Conservation (phyloP, 805 yeast species). For the Candida jianshihensis region DNA sequence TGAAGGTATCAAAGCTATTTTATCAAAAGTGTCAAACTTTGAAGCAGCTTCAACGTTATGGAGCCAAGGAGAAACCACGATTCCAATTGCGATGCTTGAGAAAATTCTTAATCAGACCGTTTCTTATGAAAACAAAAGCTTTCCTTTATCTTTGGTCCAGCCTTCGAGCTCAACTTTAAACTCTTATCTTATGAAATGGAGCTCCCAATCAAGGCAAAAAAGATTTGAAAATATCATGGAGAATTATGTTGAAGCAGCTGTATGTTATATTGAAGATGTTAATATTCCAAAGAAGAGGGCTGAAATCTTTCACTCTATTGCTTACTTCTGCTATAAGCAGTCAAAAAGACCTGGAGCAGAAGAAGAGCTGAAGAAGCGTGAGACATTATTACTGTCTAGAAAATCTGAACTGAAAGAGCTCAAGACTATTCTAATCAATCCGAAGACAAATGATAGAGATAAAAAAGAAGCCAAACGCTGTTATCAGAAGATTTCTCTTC, state of each 20-base stretch:
- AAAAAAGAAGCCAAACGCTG: constrained; percentile 47
- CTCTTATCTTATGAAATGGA: constrained; percentile 57
- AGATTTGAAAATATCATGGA: constrained; percentile 51
- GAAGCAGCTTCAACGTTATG: constrained; percentile 60
- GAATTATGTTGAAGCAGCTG: constrained; percentile 40
- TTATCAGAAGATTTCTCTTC: constrained; percentile 40
- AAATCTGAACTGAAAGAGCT: constrained; percentile 44
- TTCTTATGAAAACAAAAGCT: constrained; percentile 3
- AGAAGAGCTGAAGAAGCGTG: constrained; percentile 36
- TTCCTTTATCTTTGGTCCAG: constrained; percentile 7
- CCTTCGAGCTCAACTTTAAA: constrained; percentile 24
- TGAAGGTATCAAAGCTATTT: neutral
- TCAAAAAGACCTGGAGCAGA: constrained; percentile 36
- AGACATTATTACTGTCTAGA: constrained; percentile 34
- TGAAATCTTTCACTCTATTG: constrained; percentile 51
- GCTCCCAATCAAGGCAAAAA: constrained; percentile 63
- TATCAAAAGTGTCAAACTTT: constrained; percentile 20
- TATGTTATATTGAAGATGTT: constrained; percentile 10
- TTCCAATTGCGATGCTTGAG: constrained; percentile 52
- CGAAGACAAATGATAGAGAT: constrained; percentile 36
- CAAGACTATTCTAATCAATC: constrained; percentile 34
- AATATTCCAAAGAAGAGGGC: constrained; percentile 28
- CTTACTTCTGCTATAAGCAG: constrained; percentile 68
- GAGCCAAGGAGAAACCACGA: constrained; percentile 49
- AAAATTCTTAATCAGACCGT: constrained; percentile 10